phyloP scores from a whole-genome alignment of 768 basidiomycete genomes.

The Solioccasus polychromus region DNA sequence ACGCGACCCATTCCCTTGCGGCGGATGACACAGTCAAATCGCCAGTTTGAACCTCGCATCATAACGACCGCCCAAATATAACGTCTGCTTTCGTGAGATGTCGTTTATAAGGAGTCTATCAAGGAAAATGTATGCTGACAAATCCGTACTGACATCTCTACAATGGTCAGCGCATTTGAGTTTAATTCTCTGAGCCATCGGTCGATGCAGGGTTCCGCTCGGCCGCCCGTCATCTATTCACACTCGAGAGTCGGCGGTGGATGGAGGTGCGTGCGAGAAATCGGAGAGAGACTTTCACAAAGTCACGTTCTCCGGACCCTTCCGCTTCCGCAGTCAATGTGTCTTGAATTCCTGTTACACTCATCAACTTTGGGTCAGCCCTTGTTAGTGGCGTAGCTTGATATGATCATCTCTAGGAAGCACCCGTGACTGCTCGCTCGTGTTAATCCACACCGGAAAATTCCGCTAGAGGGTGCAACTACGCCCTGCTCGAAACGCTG shows the following conservation, averaged over 20 bases:
- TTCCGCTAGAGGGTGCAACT: not conserved
- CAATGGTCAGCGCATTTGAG: not conserved
- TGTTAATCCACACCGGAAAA: not conserved
- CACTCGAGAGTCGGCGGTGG: not conserved
- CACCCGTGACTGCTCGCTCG: not conserved
- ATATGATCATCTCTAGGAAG: too few species aligned
- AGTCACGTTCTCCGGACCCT: not conserved
- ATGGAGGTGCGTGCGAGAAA: not conserved
- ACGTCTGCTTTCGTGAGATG: not conserved
- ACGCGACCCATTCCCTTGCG: not conserved
- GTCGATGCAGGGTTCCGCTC: not conserved
- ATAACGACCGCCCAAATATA: too few species aligned
- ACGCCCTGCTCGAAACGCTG: too few species aligned
- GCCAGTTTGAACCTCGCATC: too few species aligned
- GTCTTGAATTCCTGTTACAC: not conserved
- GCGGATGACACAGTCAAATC: not conserved
- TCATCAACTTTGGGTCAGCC: not conserved
- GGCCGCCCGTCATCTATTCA: not conserved
- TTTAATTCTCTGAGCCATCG: slow-evolving; percentile 3
- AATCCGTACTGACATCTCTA: not conserved
- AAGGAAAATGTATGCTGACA: too few species aligned
- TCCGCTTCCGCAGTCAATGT: slow-evolving; percentile 7
- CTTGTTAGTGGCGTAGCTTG: too few species aligned
- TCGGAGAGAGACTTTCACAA: not conserved
- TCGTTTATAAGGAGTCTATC: not conserved